Evolutionary conservation across 164 flowering plant species (phyloP).

Genomic region (Magnolia changhungtana): DNA sequence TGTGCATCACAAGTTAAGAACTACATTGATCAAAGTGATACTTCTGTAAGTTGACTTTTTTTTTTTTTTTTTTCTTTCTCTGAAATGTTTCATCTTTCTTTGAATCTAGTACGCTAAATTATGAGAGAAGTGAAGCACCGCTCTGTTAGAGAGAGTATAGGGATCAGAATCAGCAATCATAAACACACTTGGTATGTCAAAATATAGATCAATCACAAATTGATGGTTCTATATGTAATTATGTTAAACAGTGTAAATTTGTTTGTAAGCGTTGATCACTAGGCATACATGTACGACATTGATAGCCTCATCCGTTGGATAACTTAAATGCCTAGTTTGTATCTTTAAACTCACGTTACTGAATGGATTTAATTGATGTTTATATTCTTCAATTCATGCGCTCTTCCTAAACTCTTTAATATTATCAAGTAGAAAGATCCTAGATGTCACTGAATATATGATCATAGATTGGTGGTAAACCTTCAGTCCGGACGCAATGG

Average conservation of each 20-base stretch:
- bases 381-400: neutral
- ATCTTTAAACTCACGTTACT: neutral
- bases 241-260: too few species aligned
- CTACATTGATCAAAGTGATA: conserved; percentile 38
- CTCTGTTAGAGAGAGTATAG: too few species aligned
- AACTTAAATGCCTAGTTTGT: neutral
- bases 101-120: neutral
- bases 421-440: neutral
- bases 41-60: conserved; percentile 44
- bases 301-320: neutral
- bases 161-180: too few species aligned
- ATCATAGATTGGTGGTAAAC: too few species aligned
- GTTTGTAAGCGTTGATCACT: neutral
- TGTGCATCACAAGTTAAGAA: conserved; percentile 61
- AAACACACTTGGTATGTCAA: too few species aligned
- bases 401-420: neutral
- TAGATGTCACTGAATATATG: neutral
- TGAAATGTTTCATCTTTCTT: neutral
- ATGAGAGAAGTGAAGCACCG: neutral
- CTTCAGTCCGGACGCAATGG: too few species aligned
- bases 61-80: neutral
- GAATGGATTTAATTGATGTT: too few species aligned
- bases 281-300: neutral
- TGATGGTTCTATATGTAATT: too few species aligned
- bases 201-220: too few species aligned